Evolutionary conservation across 129 eudicot species (phyloP).

Genomic region (Logfia minima): DNA sequence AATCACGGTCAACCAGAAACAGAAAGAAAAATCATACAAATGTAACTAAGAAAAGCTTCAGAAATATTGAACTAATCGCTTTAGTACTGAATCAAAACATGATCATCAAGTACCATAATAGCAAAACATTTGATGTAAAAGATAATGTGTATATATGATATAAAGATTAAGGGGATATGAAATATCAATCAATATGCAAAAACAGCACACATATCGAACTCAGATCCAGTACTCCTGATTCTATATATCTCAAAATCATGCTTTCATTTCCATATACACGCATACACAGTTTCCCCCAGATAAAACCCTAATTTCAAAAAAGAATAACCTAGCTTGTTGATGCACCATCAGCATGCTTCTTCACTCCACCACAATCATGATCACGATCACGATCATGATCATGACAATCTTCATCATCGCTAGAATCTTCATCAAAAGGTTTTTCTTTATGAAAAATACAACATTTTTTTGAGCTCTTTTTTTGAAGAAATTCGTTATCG

Average conservation of each 20-base stretch:
- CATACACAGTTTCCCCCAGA: background rate
- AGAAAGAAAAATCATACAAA: background rate
- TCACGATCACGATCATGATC: conserved; percentile 27
- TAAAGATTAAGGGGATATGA: background rate
- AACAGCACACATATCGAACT: conserved; percentile 15
- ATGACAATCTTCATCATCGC: conserved; percentile 57
- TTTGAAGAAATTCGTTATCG: conserved; percentile 75
- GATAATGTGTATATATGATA: conserved; percentile 13
- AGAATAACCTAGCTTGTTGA: conserved; percentile 30
- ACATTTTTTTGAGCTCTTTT: conserved; percentile 88
- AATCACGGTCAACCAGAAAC: conserved; percentile 4
- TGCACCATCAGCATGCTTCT: conserved; percentile 38
- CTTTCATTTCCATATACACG: background rate
- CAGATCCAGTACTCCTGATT: conserved; percentile 19
- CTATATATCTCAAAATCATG: background rate
- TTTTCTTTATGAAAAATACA: conserved; percentile 86
- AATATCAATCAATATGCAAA: conserved; percentile 17
- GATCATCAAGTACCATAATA: background rate
- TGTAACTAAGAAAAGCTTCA: background rate
- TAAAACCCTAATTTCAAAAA: background rate
- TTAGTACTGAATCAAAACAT: conserved; percentile 3
- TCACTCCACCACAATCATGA: conserved; percentile 38
- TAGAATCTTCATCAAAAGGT: conserved; percentile 82
- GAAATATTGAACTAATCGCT: background rate
- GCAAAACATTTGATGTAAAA: background rate